These are phyloP conservation scores for Aspergillus carlsbadensis DNA, from an alignment of 495 filamentous ascomycete genomes.

Conservation along the genomic window DNA sequence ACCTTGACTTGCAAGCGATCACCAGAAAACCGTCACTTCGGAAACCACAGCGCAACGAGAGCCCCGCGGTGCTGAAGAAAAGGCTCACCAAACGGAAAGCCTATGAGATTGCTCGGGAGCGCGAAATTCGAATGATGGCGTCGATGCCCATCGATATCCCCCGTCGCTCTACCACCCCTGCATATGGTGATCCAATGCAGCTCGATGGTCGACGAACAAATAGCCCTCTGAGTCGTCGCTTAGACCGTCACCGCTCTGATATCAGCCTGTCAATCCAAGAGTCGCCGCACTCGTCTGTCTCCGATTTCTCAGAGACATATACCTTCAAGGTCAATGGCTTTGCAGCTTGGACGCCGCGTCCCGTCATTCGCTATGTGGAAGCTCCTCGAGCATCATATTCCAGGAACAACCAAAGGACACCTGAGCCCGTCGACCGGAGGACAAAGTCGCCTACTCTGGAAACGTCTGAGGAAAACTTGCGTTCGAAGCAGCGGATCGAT, in stretches of 20 bases:
- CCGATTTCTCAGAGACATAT: constrained; percentile 65
- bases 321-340: constrained; percentile 74
- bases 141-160: constrained; percentile 62
- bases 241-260: constrained; percentile 65
- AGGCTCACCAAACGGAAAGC: constrained; percentile 78
- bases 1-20: constrained; percentile 37
- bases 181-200: constrained; percentile 41
- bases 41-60: constrained; percentile 57
- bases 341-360: constrained; percentile 74
- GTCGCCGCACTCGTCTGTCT: constrained; percentile 71
- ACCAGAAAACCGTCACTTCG: constrained; percentile 62
- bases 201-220: constrained; percentile 64
- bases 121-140: constrained; percentile 82
- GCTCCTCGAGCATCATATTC: constrained; percentile 50
- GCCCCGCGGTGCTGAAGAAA: constrained; percentile 56
- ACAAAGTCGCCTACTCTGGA: constrained; percentile 42
- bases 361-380: constrained; percentile 71
- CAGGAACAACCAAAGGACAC: constrained; percentile 30
- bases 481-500: constrained; percentile 71
- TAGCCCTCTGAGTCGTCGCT: constrained; percentile 55
- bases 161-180: constrained; percentile 54
- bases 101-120: constrained; percentile 71
- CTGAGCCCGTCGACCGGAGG: constrained; percentile 38
- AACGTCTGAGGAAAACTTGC: constrained; percentile 63
- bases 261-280: constrained; percentile 69